Base-by-base conservation (phyloP, 179 eudicot genomes). In the Beta corolliflora region DNA sequence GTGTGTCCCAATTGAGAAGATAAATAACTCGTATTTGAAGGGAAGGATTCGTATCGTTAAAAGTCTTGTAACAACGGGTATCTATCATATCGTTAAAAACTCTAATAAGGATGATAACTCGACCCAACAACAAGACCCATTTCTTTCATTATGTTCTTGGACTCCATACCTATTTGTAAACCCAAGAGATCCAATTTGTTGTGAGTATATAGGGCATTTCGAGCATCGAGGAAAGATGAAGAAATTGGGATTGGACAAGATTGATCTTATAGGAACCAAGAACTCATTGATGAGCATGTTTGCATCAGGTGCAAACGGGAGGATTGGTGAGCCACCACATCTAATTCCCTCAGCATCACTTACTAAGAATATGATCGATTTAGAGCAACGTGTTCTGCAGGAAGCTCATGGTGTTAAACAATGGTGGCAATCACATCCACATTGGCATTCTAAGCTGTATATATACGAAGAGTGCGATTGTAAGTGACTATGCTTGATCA, bases 191-290 rank as follows among this genome's bases (percentile, higher is more conserved):
- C 94, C 88, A 29, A 76, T 92, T 19, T 89, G 95, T 61, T 82
- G 92, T 0, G 97, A 91, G 84, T 91, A 94, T 64, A 71, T 91
- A 0, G 97, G 93, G 31, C 90, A 94, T 75, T 94, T 94, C 36
- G 92, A 91, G 71, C 95, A 93, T 73, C 84, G 94, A 86, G 83
- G 88, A 69, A 85, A 71, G 81, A 94, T 93, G 97, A 90, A 89
- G 50, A 84, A 76, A 13, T 82, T 86, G 13, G 92, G 98, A 2
- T 82, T 81, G 13, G 90, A 87, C 10, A 78, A 31, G 3, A 82
- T 93, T 5, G 98, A 86, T 76, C 78, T 85, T 63, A 77, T 92
- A 61, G 96, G 94, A 0, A 85, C 93, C 4, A 87, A 88, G 65
- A 82, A 86, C n/a, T 90, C 97, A 0, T 56, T 93, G 9, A 83